These are phyloP conservation scores for Singerocomus inundabilis DNA, from an alignment of 1,284 basidiomycete species.

Conservation along the genomic window DNA sequence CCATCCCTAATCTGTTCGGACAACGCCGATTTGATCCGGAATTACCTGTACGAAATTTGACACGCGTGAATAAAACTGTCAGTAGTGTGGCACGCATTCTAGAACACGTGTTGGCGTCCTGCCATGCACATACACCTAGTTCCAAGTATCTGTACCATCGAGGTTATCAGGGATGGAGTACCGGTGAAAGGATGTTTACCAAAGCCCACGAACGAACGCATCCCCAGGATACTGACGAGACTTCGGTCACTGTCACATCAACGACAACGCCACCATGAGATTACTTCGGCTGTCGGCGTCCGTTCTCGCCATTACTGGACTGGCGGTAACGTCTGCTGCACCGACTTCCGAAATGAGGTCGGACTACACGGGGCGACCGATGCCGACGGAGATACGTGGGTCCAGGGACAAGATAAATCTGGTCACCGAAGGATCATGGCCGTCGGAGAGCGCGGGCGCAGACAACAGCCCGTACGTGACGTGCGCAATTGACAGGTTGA, in stretches of 20 bases:
- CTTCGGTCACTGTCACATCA: background rate
- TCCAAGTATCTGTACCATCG: slow-evolving; percentile 3
- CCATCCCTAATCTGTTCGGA: slow-evolving; percentile 5
- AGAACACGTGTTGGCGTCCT: background rate
- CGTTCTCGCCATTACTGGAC: slow-evolving; percentile 4
- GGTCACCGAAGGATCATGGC: background rate
- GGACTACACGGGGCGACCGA: slow-evolving; percentile 3
- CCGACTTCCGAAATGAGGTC: slow-evolving; percentile 8
- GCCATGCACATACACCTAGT: slow-evolving; percentile 16
- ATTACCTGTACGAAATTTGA: slow-evolving; percentile 14
- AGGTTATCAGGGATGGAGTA: slow-evolving; percentile 3
- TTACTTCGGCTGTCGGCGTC: background rate
- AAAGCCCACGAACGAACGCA: background rate
- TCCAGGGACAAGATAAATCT: slow-evolving; percentile 8
- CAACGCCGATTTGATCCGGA: background rate
- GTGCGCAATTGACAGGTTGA: background rate
- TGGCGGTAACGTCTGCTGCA: slow-evolving; percentile 11
- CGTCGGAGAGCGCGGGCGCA: slow-evolving; percentile 3
- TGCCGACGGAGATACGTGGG: slow-evolving; percentile 14
- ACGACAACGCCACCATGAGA: slow-evolving; percentile 10
- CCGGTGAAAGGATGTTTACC: background rate
- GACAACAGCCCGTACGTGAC: slow-evolving; percentile 16
- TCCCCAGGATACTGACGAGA: background rate
- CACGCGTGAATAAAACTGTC: background rate
- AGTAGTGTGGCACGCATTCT: background rate